Evolutionary conservation across 2,329 filamentous ascomycete species (phyloP), one percentile per base, ranked within the genome.

Genomic region (Diatrype stigma): DNA sequence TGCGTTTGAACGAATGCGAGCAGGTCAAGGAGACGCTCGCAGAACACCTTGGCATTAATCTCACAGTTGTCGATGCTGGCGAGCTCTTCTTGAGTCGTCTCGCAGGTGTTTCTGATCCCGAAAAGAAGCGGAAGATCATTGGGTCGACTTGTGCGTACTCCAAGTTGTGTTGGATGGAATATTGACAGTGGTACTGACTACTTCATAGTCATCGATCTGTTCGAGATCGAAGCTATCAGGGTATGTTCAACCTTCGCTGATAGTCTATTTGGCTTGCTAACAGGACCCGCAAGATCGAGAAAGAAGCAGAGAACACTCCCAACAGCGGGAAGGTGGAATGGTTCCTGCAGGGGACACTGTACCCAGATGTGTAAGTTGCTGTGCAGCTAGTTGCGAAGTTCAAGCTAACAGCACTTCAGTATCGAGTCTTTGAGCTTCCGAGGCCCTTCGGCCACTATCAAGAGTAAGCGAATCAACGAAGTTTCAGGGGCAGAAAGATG

Each of bases 101-200:
- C 1, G 80, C 82, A 57, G 93, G 90, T 17, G 82, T 96, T 23
- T 75, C 73, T 0, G 90, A 85, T 28, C 92, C 93, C 0, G 92
- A 97, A 72, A 81, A 81, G 66, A 96, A 96, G 79, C 80, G 92
- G 50, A 96, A 96, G 73, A 85, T 96, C 61, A 96, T 96, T 55
- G 92, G 91, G 50, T 81, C 78, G 56, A 89, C 81, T 40, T 78
- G 62, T 70, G 50, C 51, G 57, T 53, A 22, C 3, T 17, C 10
- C 26, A 14, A n/a, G n/a, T n/a, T 3, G 17, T 44, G 17, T 45
- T 58, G 26, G 56, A 50, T 21, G 6, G 16, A 14, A n/a, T 49
- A 42, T 44, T 55, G 44, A 49, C 48, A 42, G 38, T 42, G 38
- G 38, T 42, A 42, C 38, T 42, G 38, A 42, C 38, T 42, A 22